Conservation (phyloP, 2,329 filamentous ascomycete species). For the Pestalotiopsis sp. region DNA sequence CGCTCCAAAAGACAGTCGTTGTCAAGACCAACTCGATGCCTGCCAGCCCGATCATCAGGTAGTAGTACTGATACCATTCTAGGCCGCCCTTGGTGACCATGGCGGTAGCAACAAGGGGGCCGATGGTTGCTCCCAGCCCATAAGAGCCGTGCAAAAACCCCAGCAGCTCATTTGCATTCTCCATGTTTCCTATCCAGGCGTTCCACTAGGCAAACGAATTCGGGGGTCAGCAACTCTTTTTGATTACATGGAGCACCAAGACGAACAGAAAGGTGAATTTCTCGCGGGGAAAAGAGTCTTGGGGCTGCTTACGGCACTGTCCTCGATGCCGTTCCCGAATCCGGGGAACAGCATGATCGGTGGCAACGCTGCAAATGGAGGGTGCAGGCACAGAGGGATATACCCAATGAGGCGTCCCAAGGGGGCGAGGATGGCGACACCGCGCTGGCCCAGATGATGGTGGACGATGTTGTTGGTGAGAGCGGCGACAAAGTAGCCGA, state of each 20-base stretch:
- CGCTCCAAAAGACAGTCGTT: slow-evolving; percentile 63
- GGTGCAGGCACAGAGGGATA: slow-evolving; percentile 66
- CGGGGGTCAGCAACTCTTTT: not conserved
- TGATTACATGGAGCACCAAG: not conserved
- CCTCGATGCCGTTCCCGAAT: slow-evolving; percentile 39
- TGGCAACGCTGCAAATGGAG: slow-evolving; percentile 68
- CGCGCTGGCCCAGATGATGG: slow-evolving; percentile 60
- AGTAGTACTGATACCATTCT: slow-evolving; percentile 77
- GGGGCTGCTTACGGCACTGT: slow-evolving; percentile 39
- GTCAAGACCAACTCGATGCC: slow-evolving; percentile 57
- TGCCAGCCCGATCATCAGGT: slow-evolving; percentile 68
- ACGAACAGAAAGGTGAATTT: not conserved
- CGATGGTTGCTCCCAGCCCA: slow-evolving; percentile 70
- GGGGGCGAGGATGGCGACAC: slow-evolving; percentile 67
- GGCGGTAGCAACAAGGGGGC: slow-evolving; percentile 71
- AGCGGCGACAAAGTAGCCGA: slow-evolving; percentile 64
- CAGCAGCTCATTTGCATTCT: slow-evolving; percentile 71
- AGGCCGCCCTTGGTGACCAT: slow-evolving; percentile 67
- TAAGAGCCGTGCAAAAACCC: slow-evolving; percentile 75
- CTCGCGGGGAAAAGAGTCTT: not conserved
- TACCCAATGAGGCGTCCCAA: slow-evolving; percentile 67
- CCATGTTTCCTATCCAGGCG: slow-evolving; percentile 71
- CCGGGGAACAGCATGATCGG: slow-evolving; percentile 17
- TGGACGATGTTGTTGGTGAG: slow-evolving; percentile 65
- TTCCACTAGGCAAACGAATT: slow-evolving; percentile 44